Conservation (phyloP, 352 stramenopile genomes). For the Globisporangium yorkense region DNA sequence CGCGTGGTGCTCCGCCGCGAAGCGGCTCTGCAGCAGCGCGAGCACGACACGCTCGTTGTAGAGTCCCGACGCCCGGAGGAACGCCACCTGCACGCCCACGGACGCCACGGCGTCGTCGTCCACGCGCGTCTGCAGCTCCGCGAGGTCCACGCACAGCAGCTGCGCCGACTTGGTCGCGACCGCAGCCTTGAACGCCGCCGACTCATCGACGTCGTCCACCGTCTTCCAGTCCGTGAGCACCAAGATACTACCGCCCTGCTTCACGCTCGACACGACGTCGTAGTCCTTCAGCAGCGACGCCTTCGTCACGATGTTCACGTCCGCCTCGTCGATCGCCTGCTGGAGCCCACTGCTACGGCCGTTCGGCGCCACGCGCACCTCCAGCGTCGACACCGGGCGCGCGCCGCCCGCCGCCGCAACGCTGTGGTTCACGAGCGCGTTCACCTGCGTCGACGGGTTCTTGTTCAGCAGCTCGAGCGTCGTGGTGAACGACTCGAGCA, state of each 20-base stretch:
- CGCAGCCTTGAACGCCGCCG: constrained; percentile 40
- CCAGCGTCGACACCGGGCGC: constrained; percentile 42
- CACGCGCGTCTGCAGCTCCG: constrained; percentile 45
- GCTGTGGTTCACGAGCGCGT: constrained; percentile 54
- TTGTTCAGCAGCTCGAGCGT: constrained; percentile 52
- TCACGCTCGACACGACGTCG: constrained; percentile 48
- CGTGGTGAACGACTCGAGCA: constrained; percentile 27
- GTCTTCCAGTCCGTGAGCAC: constrained; percentile 62
- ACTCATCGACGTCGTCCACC: constrained; percentile 52
- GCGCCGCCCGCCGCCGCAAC: constrained; percentile 7
- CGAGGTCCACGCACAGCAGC: constrained; percentile 48
- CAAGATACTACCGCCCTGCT: constrained; percentile 45
- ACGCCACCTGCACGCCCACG: constrained; percentile 45
- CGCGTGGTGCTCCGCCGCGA: constrained; percentile 31
- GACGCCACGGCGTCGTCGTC: constrained; percentile 43
- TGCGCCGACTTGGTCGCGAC: constrained; percentile 43
- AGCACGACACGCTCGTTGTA: constrained; percentile 57
- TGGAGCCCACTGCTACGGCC: constrained; percentile 25
- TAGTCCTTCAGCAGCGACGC: constrained; percentile 39
- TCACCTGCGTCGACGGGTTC: constrained; percentile 60
- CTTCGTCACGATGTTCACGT: constrained; percentile 54
- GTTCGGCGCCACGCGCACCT: constrained; percentile 48
- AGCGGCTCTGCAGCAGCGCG: constrained; percentile 41
- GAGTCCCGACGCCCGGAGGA: constrained; percentile 51
- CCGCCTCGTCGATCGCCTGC: constrained; percentile 46